Base-by-base conservation (phyloP, 192 early-diverging fungal genomes). In the Dispira simplex region DNA sequence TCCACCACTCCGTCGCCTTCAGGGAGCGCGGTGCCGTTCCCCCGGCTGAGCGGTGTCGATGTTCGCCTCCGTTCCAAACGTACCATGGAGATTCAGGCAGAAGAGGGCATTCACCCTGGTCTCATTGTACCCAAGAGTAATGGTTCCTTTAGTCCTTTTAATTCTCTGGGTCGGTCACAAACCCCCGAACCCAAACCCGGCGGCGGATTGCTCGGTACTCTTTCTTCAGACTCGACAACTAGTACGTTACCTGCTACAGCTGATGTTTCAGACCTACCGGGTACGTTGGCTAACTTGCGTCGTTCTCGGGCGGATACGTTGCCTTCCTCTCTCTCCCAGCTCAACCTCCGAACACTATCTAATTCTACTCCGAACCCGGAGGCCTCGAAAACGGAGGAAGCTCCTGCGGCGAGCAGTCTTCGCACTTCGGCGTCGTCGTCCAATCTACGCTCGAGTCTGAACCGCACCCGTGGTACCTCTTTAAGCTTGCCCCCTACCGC, bases 401-500 rank as follows among this genome's bases (percentile, higher is more conserved):
- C 71, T 68, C 54, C 69, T 70, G 12, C 76, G 68, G 39, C 71
- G 67, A 13, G 68, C 70, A 64, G 18, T 70, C 39, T 75, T 63
- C 59, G 73, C 71, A 63, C 73, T 78, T 67, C 69, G 73, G 63
- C 75, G 78, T 63, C 77, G 73, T 48, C 81, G 78, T 48, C 58
- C 10, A n/a, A 11, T 27, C 28, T 60, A 44, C 58, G 58, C 10
- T 27, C 58, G 14, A 60, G 58, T 44, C 25, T 60, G 18, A 28
- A 12, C 12, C 58, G 58, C 13, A 44, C 1, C 39, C 58, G 58
- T n/a, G 58, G 58, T 27, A 60, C 58, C 16, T 83, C 78, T 20
- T 63, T 81, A 39, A 77, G 72, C 3, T 67, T 81, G 48, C 80
- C 77, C 11, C 72, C 77, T 23, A 73, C 76, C 20, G 72, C 81